Evolutionary conservation across 257 asterid genomes (phyloP), one percentile per base, ranked within the genome.

Genomic region (Lithospermum erythrorhizon): DNA sequence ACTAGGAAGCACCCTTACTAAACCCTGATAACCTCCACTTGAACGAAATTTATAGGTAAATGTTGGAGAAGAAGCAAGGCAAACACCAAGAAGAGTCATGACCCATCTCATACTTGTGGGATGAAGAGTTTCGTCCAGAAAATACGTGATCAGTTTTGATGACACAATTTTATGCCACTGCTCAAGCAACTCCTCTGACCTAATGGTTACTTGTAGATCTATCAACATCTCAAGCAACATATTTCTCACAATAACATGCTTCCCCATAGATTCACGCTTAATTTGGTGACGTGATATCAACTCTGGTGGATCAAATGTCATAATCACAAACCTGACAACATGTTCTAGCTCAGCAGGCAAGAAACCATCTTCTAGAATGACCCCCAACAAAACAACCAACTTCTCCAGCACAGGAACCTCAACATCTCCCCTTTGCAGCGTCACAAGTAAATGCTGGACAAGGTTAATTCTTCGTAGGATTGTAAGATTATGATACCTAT

Each of bases 51-150:
- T 93, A 48, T 86, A 93, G 22, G 99, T 75, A 65, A 93, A 93
- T 64, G 95, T 86, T n/a, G 96, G 94, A 67, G 99, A 93, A 65
- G 99, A 93, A 61, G 81, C 80, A 68, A 93, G 89, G 79, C 99
- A 89, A 69, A 93, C 99, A 61, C 99, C 99, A 41, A 93, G 79
- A 74, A 93, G 96, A 76, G 97, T 93, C 91, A 85, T 93, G 76
- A 89, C 80, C 99, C 99, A 93, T 79, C 97, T 83, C 99, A 89
- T 93, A 74, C 97, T 93, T 63, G 99, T 84, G 53, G 99, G 99
- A 81, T 93, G 99, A 76, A 93, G 97, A 53, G 96, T 86, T 78
- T 93, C 97, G 56, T 93, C 99, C 67, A 93, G 94, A 81, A 89
- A 86, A 81, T 75, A 89, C 53, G 96, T 89, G 45, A 93, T 80